Conservation (phyloP, 345 rosid genomes). For the Acer campestre region DNA sequence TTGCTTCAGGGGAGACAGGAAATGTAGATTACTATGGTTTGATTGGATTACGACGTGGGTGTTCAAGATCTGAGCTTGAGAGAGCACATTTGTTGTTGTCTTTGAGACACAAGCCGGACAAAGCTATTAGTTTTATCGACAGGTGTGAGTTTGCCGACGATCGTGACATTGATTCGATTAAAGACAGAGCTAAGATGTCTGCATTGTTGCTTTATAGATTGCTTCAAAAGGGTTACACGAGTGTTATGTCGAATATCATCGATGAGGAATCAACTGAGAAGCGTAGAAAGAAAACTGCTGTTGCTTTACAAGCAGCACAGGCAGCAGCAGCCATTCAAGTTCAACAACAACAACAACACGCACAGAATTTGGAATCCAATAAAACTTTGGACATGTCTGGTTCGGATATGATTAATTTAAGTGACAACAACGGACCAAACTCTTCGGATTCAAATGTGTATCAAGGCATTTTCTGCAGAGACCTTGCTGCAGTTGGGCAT, state of each 20-base stretch:
- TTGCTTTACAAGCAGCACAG: slow-evolving; percentile 46
- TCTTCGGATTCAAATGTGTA: slow-evolving; percentile 46
- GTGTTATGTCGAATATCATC: slow-evolving; percentile 52
- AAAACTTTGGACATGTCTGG: slow-evolving; percentile 24
- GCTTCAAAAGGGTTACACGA: slow-evolving; percentile 79
- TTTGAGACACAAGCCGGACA: slow-evolving; percentile 84
- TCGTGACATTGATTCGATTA: slow-evolving; percentile 66
- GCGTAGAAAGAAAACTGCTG: slow-evolving; percentile 51
- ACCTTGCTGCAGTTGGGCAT: slow-evolving; percentile 76
- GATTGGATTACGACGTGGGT: slow-evolving; percentile 85
- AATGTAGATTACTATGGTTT: slow-evolving; percentile 82
- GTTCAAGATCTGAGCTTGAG: slow-evolving; percentile 85
- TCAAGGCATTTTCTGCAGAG: slow-evolving; percentile 95
- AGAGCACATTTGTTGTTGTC: slow-evolving; percentile 79
- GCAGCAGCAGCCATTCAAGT: slow-evolving; percentile 49
- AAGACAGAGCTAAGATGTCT: slow-evolving; percentile 81
- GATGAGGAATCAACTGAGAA: slow-evolving; percentile 73
- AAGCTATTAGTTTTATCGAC: slow-evolving; percentile 67
- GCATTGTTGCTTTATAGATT: slow-evolving; percentile 76
- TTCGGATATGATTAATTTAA: slow-evolving; percentile 18
- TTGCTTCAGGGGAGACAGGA: slow-evolving; percentile 76
- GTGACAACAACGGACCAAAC: slow-evolving; percentile 26
- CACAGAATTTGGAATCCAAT: slow-evolving; percentile 30
- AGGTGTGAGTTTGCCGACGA: slow-evolving; percentile 77
- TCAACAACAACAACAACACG: slow-evolving; percentile 39